Evolutionary conservation across 2,329 filamentous ascomycete species (phyloP).

Genomic region (Trichophyton schoenleinii): DNA sequence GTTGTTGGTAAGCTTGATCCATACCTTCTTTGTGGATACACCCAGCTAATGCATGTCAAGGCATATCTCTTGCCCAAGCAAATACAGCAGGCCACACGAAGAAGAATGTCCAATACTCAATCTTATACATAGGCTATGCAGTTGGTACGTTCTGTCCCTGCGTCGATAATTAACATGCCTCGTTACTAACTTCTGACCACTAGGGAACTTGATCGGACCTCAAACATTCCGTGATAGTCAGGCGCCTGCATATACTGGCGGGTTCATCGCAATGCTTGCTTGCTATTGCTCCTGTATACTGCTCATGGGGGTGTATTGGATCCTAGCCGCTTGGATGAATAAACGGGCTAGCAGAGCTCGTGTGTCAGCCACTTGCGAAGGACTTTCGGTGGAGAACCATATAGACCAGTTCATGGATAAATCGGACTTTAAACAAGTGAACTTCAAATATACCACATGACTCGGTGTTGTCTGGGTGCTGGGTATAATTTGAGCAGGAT

Average conservation of each 20-base stretch:
- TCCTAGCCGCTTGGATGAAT: constrained; percentile 16
- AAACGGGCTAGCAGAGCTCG: constrained; percentile 1
- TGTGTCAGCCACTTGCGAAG: constrained; percentile 2
- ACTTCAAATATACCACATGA: constrained; percentile 19
- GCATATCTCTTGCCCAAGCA: constrained; percentile 15
- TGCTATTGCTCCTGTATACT: constrained; percentile 25
- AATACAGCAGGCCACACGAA: constrained; percentile 31
- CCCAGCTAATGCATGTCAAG: constrained; percentile 1
- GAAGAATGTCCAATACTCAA: constrained; percentile 29
- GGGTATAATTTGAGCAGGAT: background rate
- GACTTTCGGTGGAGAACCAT: constrained; percentile 8
- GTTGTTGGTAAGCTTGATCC: constrained; percentile 15
- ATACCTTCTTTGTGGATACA: background rate
- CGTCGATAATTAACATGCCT: background rate
- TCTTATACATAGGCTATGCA: constrained; percentile 30
- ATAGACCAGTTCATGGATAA: constrained; percentile 15
- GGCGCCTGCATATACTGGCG: constrained; percentile 28
- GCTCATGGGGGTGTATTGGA: constrained; percentile 23
- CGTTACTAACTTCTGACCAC: background rate
- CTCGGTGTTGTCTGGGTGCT: background rate
- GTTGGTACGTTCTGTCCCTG: constrained; percentile 17
- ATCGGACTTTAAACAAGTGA: constrained; percentile 19
- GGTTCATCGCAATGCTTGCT: constrained; percentile 27
- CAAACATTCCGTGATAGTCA: constrained; percentile 31
- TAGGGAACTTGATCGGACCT: constrained; percentile 31